A percentile compares a stretch with the other conserved stretches of the same genome.
These are phyloP conservation scores for Rhododendron kiyosumense DNA, from an alignment of 148 eudicot genomes.

Conservation along the genomic window DNA sequence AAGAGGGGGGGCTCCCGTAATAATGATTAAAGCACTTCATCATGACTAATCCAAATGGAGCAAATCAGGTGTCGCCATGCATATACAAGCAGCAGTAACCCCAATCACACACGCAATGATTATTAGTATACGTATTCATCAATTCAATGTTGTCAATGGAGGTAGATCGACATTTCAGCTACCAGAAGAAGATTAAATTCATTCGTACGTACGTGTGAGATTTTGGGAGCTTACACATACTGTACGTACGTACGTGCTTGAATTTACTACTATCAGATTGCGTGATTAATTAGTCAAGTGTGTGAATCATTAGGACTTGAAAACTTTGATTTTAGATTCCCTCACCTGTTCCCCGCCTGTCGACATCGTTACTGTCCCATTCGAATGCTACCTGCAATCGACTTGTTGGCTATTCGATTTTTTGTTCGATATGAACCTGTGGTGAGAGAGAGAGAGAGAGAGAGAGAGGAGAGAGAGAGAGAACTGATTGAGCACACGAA, in stretches of 20 bases:
- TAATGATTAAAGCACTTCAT: too few species aligned
- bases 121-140: not conserved
- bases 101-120: not conserved
- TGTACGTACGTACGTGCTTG: not conserved
- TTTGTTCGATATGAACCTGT: too few species aligned
- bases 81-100: not conserved
- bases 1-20: not conserved
- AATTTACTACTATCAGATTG: slow-evolving; percentile 3
- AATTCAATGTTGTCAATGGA: not conserved
- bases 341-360: not conserved
- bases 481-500: not conserved
- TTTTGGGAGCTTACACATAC: not conserved
- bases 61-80: not conserved
- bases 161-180: not conserved
- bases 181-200: not conserved
- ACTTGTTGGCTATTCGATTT: not conserved
- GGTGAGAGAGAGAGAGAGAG: too few species aligned
- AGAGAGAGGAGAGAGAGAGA: not conserved
- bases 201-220: not conserved
- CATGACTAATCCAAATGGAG: not conserved
- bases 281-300: slow-evolving; percentile 10
- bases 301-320: not conserved
- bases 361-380: not conserved
- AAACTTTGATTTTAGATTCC: not conserved
- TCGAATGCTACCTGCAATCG: not conserved